Evolutionary conservation across 139 green algal genomes (phyloP).

Genomic region (Coccomyxa sp.): DNA sequence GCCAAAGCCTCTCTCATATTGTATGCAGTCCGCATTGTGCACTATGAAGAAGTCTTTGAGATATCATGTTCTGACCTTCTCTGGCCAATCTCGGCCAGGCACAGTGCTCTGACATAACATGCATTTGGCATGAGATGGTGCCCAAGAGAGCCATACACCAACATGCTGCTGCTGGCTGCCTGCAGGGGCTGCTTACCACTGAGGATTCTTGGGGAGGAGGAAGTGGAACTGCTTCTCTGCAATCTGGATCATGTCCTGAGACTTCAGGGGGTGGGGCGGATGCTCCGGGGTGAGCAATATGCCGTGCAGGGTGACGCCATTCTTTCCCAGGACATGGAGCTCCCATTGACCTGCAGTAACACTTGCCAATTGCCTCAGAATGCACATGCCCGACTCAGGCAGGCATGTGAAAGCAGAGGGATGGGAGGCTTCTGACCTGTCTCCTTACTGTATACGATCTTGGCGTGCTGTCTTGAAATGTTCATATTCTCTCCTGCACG

Average conservation of each 20-base stretch:
- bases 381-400: background rate
- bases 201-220: constrained; percentile 53
- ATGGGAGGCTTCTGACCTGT: background rate
- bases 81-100: background rate
- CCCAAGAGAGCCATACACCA: no score
- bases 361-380: background rate
- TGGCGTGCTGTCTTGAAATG: constrained; percentile 68
- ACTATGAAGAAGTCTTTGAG: background rate
- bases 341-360: constrained; percentile 33
- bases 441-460: background rate
- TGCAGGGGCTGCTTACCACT: background rate
- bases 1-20: no score
- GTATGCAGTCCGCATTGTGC: background rate
- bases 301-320: constrained; percentile 57
- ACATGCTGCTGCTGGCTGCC: background rate
- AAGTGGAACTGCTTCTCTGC: constrained; percentile 73
- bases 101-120: background rate
- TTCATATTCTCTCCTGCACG: constrained; percentile 47
- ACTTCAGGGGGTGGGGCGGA: constrained; percentile 27
- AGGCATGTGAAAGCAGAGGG: background rate
- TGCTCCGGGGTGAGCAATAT: constrained; percentile 13
- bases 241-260: constrained; percentile 54
- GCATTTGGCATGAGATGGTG: background rate
- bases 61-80: no score
- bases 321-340: constrained; percentile 73